Percentiles rank a stretch among this genome's conserved stretches.
Evolutionary conservation across 768 basidiomycete species (phyloP).

Genomic region (Collybia sordida): DNA sequence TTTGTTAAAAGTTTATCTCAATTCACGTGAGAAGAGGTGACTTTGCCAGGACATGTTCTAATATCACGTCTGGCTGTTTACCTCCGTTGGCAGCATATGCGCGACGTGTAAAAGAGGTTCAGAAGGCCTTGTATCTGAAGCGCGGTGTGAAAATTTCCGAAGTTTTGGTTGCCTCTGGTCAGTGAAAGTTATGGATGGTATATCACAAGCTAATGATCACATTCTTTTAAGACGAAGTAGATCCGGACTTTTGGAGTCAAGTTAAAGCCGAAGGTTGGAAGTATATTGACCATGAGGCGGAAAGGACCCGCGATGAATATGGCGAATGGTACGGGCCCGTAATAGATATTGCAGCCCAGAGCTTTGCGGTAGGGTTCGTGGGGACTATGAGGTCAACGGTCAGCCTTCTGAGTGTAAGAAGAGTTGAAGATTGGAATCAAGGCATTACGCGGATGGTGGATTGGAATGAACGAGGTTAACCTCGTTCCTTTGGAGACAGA

Average conservation of each 20-base stretch:
- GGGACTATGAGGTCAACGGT: slow-evolving; percentile 59
- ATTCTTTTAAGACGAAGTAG: slow-evolving; percentile 37
- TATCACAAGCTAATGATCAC: background rate
- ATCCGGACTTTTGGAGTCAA: slow-evolving; percentile 40
- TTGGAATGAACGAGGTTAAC: slow-evolving; percentile 17
- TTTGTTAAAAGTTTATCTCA: slow-evolving; percentile 35
- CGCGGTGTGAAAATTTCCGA: slow-evolving; percentile 26
- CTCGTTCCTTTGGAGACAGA: too few relatives aligned
- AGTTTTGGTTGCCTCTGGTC: slow-evolving; percentile 45
- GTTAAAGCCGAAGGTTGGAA: slow-evolving; percentile 40
- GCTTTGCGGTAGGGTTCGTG: slow-evolving; percentile 54
- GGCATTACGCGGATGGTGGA: slow-evolving; percentile 35
- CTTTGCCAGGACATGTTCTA: slow-evolving; percentile 33
- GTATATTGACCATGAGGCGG: slow-evolving; percentile 37
- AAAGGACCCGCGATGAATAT: slow-evolving; percentile 29
- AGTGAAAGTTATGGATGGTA: background rate
- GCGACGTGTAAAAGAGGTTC: slow-evolving; percentile 34
- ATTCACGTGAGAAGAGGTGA: slow-evolving; percentile 49
- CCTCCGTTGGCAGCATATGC: slow-evolving; percentile 37
- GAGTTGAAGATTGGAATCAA: slow-evolving; percentile 58
- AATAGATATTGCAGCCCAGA: slow-evolving; percentile 56
- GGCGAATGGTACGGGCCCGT: slow-evolving; percentile 50
- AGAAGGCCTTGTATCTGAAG: slow-evolving; percentile 29
- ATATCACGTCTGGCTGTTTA: slow-evolving; percentile 34
- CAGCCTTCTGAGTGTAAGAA: slow-evolving; percentile 46